These are phyloP conservation scores for Oryza glumipatula DNA, from an alignment of 176 grass and related monocot species.

Conservation along the genomic window DNA sequence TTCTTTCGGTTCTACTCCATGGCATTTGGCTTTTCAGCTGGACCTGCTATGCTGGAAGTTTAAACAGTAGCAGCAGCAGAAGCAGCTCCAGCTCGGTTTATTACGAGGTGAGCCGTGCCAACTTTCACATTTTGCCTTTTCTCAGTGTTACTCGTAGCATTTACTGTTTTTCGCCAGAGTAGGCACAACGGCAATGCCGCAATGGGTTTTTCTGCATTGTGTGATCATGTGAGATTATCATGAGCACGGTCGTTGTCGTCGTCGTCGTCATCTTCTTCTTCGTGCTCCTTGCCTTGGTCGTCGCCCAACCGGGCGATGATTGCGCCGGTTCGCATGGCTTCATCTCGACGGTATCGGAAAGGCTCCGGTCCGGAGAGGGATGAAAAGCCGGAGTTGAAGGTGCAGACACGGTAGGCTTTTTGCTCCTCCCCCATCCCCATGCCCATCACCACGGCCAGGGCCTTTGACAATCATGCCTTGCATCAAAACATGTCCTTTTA, in stretches of 20 bases:
- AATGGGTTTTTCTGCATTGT: background rate
- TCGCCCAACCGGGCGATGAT: conserved; percentile 32
- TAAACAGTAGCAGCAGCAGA: background rate
- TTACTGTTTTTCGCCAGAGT: conserved; percentile 36
- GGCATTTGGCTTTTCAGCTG: conserved; percentile 21
- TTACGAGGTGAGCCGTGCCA: background rate
- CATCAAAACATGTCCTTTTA: conserved; percentile 3
- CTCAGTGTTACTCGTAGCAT: conserved; percentile 18
- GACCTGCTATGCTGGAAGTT: background rate
- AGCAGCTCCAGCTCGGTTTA: background rate
- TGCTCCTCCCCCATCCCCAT: conserved; percentile 18
- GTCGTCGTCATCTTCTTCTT: background rate
- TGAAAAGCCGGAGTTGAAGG: conserved; percentile 34
- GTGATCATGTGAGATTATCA: conserved; percentile 27
- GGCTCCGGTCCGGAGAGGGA: background rate
- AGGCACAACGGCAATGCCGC: background rate
- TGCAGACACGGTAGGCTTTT: conserved; percentile 28
- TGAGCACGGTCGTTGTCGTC: conserved; percentile 9
- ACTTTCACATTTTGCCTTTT: background rate
- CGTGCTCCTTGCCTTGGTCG: background rate
- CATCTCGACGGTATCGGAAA: conserved; percentile 11
- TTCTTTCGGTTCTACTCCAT: conserved; percentile 1
- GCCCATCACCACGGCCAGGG: conserved; percentile 28
- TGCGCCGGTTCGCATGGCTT: conserved; percentile 26
- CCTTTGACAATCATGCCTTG: conserved; percentile 27